Evolutionary conservation across 2,329 filamentous ascomycete genomes (phyloP).

Genomic region (Exophiala alcalophila): DNA sequence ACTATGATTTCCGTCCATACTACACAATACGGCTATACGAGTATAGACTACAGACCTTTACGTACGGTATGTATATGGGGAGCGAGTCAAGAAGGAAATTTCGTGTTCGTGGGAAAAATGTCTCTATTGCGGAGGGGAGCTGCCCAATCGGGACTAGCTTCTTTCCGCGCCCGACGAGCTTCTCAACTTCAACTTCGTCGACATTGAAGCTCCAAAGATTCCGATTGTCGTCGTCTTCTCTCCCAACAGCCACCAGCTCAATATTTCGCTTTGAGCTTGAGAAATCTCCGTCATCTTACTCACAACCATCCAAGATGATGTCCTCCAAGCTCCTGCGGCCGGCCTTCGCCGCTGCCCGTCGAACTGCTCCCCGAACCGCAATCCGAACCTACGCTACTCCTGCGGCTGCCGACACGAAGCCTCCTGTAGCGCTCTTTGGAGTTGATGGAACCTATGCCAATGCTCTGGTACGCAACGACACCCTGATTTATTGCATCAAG

Average conservation of each 20-base stretch:
- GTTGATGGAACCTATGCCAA: conserved; percentile 97
- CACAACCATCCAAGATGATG: conserved; percentile 27
- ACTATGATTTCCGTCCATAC: too few relatives aligned
- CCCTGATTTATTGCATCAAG: neutral
- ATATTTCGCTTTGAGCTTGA: conserved; percentile 3
- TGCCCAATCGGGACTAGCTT: conserved; percentile 18
- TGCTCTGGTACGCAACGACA: conserved; percentile 74
- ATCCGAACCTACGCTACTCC: conserved; percentile 74
- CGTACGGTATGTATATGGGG: too few relatives aligned
- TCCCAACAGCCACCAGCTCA: conserved; percentile 19
- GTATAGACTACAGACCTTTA: too few relatives aligned
- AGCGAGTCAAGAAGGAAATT: too few relatives aligned
- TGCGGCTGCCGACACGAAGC: conserved; percentile 63
- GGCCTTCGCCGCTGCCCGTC: conserved; percentile 55
- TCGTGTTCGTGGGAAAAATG: neutral
- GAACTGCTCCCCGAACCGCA: conserved; percentile 59
- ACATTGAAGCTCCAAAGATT: conserved; percentile 18
- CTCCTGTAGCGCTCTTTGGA: conserved; percentile 88
- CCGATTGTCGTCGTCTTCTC: conserved; percentile 16
- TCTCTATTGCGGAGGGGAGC: too few relatives aligned
- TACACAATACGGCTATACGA: too few relatives aligned
- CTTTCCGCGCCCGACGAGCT: conserved; percentile 1
- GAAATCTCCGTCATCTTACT: conserved; percentile 5
- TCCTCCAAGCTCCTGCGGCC: conserved; percentile 32
- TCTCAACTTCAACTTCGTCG: conserved; percentile 8